A percentile compares a stretch with the other conserved stretches of the same genome.
Conservation (phyloP, 2,329 filamentous ascomycete species). For the Diaporthe ilicicola region DNA sequence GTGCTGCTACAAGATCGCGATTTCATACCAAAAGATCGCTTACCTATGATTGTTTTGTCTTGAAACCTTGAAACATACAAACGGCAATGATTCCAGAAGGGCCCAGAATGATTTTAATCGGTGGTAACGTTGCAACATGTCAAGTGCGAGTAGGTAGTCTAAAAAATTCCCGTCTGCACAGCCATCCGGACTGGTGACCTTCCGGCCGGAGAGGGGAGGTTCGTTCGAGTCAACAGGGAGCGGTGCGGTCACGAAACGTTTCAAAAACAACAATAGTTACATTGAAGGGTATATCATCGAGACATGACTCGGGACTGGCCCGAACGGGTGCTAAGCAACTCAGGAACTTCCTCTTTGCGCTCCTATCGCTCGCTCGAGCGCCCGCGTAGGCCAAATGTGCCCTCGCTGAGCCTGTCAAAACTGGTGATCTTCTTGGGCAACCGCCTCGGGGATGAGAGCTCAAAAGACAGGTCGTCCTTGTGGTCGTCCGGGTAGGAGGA, state of each 20-base stretch:
- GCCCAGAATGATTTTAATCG: background rate
- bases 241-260: slow-evolving; percentile 12
- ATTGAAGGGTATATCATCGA: slow-evolving; percentile 18
- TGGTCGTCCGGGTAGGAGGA: background rate
- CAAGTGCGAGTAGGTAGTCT: background rate
- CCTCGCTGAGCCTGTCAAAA: slow-evolving; percentile 28
- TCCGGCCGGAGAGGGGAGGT: background rate
- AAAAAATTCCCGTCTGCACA: slow-evolving; percentile 9
- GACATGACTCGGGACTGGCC: slow-evolving; percentile 16
- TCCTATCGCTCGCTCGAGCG: slow-evolving; percentile 15
- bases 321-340: background rate
- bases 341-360: slow-evolving; percentile 12
- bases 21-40: background rate
- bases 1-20: background rate
- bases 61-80: background rate
- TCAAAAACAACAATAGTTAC: slow-evolving; percentile 22
- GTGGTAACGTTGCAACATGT: background rate
- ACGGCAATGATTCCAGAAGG: background rate
- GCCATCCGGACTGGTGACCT: slow-evolving; percentile 3
- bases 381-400: slow-evolving; percentile 25
- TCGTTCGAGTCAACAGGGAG: background rate
- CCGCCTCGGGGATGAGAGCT: background rate
- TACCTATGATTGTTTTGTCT: background rate
- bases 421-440: slow-evolving; percentile 15
- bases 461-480: background rate